phyloP scores from a whole-genome alignment of 2,329 filamentous ascomycete genomes.

The Sordariomycetes sp. region DNA sequence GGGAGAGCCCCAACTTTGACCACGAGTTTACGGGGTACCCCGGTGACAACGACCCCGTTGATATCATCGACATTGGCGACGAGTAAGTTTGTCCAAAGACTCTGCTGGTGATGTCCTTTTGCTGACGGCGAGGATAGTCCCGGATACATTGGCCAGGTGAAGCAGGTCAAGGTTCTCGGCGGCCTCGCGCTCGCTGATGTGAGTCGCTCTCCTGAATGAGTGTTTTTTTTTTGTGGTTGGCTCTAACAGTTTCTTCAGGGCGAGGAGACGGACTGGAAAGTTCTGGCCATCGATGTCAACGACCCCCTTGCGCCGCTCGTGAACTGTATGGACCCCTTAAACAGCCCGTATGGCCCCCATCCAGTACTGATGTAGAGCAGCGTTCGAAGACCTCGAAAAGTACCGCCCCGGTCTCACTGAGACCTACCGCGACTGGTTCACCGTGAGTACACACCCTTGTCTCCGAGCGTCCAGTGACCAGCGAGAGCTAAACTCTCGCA shows the following conservation, averaged over 20 bases:
- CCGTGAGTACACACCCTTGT: constrained; percentile 11
- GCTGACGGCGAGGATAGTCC: constrained; percentile 7
- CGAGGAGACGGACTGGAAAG: constrained; percentile 25
- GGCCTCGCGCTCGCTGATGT: constrained; percentile 24
- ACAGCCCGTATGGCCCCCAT: background rate
- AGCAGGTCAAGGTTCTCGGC: constrained; percentile 26
- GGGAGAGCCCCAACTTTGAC: constrained; percentile 26
- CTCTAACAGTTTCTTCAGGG: constrained; percentile 10
- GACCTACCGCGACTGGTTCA: constrained; percentile 24
- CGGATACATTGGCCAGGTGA: constrained; percentile 22
- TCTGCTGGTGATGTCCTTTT: background rate
- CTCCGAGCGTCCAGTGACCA: background rate
- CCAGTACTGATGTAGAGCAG: constrained; percentile 8
- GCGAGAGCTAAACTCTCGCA: constrained; percentile 6
- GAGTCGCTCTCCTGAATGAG: constrained; percentile 2
- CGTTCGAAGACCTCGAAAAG: constrained; percentile 20
- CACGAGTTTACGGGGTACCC: constrained; percentile 21
- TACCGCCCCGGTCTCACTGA: constrained; percentile 21
- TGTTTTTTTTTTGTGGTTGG: background rate
- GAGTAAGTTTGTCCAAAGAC: constrained; percentile 10
- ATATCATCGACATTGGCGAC: constrained; percentile 24
- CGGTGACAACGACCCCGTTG: constrained; percentile 28
- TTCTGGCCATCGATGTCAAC: constrained; percentile 22
- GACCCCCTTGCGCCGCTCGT: constrained; percentile 21
- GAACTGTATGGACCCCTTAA: constrained; percentile 15